Evolutionary conservation across 176 grass and related monocot genomes (phyloP).

Genomic region (Calamus simplicifolius): DNA sequence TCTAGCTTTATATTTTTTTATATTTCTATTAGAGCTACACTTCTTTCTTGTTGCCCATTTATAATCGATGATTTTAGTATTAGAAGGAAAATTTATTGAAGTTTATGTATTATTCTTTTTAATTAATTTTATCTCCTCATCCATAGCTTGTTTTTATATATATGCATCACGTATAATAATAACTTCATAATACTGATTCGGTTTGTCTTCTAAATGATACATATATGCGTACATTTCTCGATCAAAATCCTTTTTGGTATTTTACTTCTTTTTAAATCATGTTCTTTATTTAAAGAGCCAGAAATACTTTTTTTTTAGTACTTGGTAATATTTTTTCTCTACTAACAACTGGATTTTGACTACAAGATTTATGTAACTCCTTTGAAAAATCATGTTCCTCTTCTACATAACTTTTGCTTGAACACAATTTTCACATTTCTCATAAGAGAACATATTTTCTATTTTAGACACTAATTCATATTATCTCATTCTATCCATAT

Average conservation of each 20-base stretch:
- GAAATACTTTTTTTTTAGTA: not conserved
- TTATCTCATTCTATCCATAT: too few species aligned
- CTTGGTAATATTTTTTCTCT: not conserved
- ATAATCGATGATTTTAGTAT: not conserved
- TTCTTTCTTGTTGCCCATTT: not conserved
- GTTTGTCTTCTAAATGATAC: not conserved
- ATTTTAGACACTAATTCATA: too few species aligned
- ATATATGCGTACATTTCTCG: not conserved
- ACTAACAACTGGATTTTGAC: too few species aligned
- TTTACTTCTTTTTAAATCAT: not conserved
- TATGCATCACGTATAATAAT: not conserved
- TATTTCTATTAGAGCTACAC: not conserved
- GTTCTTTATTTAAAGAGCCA: not conserved
- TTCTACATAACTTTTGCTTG: not conserved
- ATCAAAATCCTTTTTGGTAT: not conserved
- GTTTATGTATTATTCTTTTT: not conserved
- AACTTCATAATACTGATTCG: not conserved
- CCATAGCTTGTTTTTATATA: not conserved
- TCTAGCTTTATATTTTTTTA: not conserved
- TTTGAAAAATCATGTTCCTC: not conserved
- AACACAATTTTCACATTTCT: too few species aligned
- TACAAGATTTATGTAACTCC: not conserved
- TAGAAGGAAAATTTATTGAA: not conserved
- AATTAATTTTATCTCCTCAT: not conserved
- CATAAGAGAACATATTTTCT: too few species aligned